These are phyloP conservation scores for Arthrinium phaeospermum DNA, from an alignment of 2,329 filamentous ascomycete species.

Conservation along the genomic window DNA sequence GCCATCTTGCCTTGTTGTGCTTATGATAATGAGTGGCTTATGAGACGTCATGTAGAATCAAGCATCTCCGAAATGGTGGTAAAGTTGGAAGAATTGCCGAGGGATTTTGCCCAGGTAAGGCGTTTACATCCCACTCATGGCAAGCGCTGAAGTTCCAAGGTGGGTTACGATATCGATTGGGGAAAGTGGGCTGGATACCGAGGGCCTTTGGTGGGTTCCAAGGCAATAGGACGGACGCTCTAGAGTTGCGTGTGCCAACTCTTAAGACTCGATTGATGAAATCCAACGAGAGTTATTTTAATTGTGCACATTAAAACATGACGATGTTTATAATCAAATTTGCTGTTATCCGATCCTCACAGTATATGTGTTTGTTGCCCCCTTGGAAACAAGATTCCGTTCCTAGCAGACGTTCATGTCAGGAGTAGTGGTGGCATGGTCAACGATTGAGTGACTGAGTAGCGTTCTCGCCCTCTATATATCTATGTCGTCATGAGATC, in stretches of 20 bases:
- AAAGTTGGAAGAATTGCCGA: background rate
- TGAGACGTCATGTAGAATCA: background rate
- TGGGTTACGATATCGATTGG: background rate
- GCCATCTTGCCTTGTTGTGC: constrained; percentile 35
- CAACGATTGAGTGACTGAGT: background rate
- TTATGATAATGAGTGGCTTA: background rate
- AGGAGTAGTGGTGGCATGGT: background rate
- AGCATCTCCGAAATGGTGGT: background rate
- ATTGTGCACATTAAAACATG: no score
- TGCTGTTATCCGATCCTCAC: background rate
- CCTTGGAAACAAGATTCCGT: background rate
- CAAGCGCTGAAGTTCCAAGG: background rate
- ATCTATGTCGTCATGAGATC: background rate
- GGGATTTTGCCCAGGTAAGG: background rate
- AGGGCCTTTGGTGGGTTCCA: background rate
- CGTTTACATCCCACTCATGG: background rate
- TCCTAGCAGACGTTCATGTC: background rate
- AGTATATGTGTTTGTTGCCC: background rate
- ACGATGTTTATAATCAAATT: background rate
- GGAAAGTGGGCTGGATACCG: background rate
- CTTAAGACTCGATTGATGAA: no score
- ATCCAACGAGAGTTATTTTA: no score
- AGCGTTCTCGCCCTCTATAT: background rate
- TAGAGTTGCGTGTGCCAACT: background rate
- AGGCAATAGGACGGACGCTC: background rate